phyloP scores from a whole-genome alignment of 345 rosid species.

The Kernera saxatilis region DNA sequence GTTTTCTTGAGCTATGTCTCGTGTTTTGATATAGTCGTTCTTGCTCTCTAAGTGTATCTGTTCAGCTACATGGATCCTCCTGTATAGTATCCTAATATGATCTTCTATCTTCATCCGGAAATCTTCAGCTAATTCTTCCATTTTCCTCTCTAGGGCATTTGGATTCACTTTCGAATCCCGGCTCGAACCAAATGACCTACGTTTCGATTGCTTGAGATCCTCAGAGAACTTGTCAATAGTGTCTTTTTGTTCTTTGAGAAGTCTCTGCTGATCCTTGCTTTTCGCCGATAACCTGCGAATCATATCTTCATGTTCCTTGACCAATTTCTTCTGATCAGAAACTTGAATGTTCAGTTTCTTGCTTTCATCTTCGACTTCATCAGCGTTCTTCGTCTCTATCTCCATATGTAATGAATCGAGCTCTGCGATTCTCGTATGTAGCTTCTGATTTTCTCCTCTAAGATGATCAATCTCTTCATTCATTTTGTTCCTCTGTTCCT shows the following conservation, averaged over 20 bases:
- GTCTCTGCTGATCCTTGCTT: slow-evolving; percentile 39
- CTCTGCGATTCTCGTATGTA: slow-evolving; percentile 35
- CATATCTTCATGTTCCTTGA: slow-evolving; percentile 32
- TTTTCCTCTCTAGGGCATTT: slow-evolving; percentile 44
- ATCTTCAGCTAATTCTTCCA: slow-evolving; percentile 60
- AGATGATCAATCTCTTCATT: slow-evolving; percentile 37
- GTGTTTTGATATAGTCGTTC: slow-evolving; percentile 33
- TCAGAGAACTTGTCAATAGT: slow-evolving; percentile 31
- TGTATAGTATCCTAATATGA: slow-evolving; percentile 51
- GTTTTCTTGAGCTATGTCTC: slow-evolving; percentile 31
- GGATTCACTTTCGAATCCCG: slow-evolving; percentile 30
- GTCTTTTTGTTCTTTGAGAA: slow-evolving; percentile 37
- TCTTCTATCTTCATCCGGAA: slow-evolving; percentile 59
- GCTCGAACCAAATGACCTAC: slow-evolving; percentile 36
- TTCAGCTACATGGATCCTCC: slow-evolving; percentile 66
- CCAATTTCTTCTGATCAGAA: slow-evolving; percentile 35
- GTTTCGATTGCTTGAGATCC: slow-evolving; percentile 34
- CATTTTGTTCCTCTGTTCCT: slow-evolving; percentile 30
- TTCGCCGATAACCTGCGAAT: slow-evolving; percentile 24
- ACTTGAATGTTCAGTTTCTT: slow-evolving; percentile 26
- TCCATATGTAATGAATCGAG: slow-evolving; percentile 31
- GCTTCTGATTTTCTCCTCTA: slow-evolving; percentile 43
- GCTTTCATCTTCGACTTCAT: slow-evolving; percentile 8
- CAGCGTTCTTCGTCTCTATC: slow-evolving; percentile 24
- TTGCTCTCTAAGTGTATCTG: slow-evolving; percentile 60